A percentile compares a stretch with the other conserved stretches of the same genome.
These are phyloP conservation scores for Exophiala aquamarina DNA, from an alignment of 2,329 filamentous ascomycete genomes.

Conservation along the genomic window DNA sequence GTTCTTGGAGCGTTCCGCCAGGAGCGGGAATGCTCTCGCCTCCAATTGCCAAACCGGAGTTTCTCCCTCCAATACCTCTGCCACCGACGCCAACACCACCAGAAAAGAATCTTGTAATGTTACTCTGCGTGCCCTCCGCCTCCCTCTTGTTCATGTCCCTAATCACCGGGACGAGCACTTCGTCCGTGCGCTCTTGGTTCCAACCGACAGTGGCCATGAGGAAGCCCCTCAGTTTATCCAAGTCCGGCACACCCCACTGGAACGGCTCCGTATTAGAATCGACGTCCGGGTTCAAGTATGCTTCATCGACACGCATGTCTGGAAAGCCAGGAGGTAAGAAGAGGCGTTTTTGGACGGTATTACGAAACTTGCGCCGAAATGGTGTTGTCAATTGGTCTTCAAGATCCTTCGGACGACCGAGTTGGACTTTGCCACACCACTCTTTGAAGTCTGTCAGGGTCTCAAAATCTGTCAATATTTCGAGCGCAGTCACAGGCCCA, in stretches of 20 bases:
- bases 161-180: slow-evolving; percentile 93
- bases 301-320: slow-evolving; percentile 71
- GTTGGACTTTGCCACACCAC: slow-evolving; percentile 83
- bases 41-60: slow-evolving; percentile 13
- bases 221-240: slow-evolving; percentile 79
- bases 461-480: slow-evolving; percentile 88
- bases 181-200: slow-evolving; percentile 87
- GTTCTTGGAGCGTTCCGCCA: slow-evolving; percentile 12
- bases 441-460: slow-evolving; percentile 71
- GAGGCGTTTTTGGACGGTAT: slow-evolving; percentile 72
- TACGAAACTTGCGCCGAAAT: slow-evolving; percentile 86
- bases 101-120: slow-evolving; percentile 90
- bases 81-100: slow-evolving; percentile 68
- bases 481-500: slow-evolving; percentile 89
- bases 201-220: slow-evolving; percentile 92
- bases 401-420: slow-evolving; percentile 60
- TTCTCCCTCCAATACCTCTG: slow-evolving; percentile 47
- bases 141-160: slow-evolving; percentile 89
- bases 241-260: slow-evolving; percentile 93
- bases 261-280: slow-evolving; percentile 76
- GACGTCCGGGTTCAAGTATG: slow-evolving; percentile 84
- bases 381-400: slow-evolving; percentile 58
- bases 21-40: slow-evolving; percentile 10
- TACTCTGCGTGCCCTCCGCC: slow-evolving; percentile 87
- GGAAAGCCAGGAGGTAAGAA: slow-evolving; percentile 84